phyloP scores from a whole-genome alignment of 2,329 filamentous ascomycete genomes.

The Cephalotrichum gorgonifer region DNA sequence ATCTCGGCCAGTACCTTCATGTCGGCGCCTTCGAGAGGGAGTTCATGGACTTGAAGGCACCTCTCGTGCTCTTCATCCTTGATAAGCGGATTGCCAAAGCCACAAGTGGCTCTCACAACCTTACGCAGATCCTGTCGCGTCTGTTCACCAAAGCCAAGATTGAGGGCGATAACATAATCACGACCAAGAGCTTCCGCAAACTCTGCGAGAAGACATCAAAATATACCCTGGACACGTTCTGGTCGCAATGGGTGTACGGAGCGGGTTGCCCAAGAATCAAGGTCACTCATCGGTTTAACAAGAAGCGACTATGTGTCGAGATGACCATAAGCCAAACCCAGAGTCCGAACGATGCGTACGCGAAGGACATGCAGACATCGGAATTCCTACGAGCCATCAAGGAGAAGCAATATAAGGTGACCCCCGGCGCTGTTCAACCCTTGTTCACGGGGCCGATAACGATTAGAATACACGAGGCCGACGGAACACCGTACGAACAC shows the following conservation, averaged over 20 bases:
- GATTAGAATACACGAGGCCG: conserved; percentile 93
- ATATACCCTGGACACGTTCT: conserved; percentile 79
- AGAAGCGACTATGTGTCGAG: conserved; percentile 92
- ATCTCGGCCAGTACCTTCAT: conserved; percentile 67
- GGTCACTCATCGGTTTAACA: conserved; percentile 87
- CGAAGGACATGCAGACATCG: conserved; percentile 40
- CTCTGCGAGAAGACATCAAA: conserved; percentile 84
- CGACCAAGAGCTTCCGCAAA: conserved; percentile 65
- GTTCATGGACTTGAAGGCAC: conserved; percentile 84
- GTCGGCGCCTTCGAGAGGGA: conserved; percentile 79
- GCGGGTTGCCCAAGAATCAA: conserved; percentile 83
- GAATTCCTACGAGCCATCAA: conserved; percentile 80
- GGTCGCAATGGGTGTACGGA: conserved; percentile 83
- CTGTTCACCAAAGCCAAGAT: conserved; percentile 79
- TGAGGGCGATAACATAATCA: conserved; percentile 61
- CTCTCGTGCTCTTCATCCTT: conserved; percentile 84
- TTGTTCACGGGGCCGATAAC: conserved; percentile 95
- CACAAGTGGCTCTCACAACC: conserved; percentile 65
- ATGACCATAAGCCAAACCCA: conserved; percentile 77
- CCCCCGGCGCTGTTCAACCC: conserved; percentile 59
- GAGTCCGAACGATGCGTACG: conserved; percentile 12
- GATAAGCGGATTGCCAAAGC: conserved; percentile 86
- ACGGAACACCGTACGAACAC: conserved; percentile 96
- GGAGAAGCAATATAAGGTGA: conserved; percentile 62
- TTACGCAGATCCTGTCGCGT: conserved; percentile 76